Evolutionary conservation across 768 basidiomycete genomes (phyloP), one percentile per base, ranked within the genome.

Genomic region (Suillus alpinus): DNA sequence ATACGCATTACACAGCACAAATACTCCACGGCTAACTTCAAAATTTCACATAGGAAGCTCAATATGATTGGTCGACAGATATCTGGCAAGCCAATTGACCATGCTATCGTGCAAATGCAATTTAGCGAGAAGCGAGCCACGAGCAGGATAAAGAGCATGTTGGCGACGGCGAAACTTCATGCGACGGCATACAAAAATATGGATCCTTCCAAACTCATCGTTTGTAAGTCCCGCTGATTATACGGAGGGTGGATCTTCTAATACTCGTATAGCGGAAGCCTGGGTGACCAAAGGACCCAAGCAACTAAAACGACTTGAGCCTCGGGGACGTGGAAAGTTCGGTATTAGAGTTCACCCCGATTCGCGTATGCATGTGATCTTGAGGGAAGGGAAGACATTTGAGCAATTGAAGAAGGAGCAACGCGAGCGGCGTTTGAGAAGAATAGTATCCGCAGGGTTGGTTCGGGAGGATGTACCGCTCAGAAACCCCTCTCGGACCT

Each of bases 51-150:
- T 67, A 85, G 95, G 59, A 99, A 98, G 73, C 80, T 99, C 59
- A 95, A 96, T 74, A 84, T 87, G 79, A 81, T 99, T 44, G 89
- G 87, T 9, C 82, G 86, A 34, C 93, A 97, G 73, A 91, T 99
- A 64, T 82, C 92, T 2, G 91, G 92, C 20, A 89, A 94, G 67
- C 95, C 95, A 18, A 89, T 98, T 62, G 95, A 98, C 76, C 86
- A 89, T 66, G 96, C 96, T 39, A 96, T 99, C 71, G 78, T 98
- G 60, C 96, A 99, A 68, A 95, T 98, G 92, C 85, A 91, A 71
- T 98, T 97, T 74, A 93, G 91, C 64, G 90, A 95, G 73, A 99
- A 99, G 77, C 84, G 93, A 26, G 93, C 91, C 14, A 88, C 92
- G 64, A 82, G 79, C 51, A 87, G 93, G 62, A 86, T 99, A 61